phyloP scores from a whole-genome alignment of 2,329 filamentous ascomycete genomes.

The Fusarium stilboides region DNA sequence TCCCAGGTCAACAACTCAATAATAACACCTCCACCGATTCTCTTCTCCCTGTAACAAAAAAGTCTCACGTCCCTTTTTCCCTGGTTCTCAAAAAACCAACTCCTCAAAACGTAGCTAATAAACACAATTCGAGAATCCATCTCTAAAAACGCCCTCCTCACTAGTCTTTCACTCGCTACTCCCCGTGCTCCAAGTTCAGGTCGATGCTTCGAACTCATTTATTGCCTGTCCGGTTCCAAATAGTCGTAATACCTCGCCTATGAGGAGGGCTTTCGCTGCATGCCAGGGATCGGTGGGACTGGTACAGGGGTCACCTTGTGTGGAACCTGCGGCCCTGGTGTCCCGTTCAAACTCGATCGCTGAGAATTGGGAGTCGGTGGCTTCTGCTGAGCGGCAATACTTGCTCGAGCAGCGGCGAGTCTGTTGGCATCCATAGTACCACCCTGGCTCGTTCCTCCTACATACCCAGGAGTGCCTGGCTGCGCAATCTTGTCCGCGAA shows the following conservation, averaged over 20 bases:
- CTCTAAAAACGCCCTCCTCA: constrained; percentile 50
- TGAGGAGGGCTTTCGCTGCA: constrained; percentile 51
- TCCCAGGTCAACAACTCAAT: constrained; percentile 26
- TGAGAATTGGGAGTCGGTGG: constrained; percentile 56
- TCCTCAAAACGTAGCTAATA: constrained; percentile 37
- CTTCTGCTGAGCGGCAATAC: constrained; percentile 55
- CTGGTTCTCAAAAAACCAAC: constrained; percentile 37
- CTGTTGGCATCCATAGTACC: constrained; percentile 51
- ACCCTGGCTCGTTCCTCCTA: constrained; percentile 45
- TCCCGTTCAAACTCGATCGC: constrained; percentile 55
- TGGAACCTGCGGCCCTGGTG: constrained; percentile 53
- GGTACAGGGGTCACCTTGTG: constrained; percentile 63
- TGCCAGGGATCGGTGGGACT: constrained; percentile 60
- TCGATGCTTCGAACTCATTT: constrained; percentile 16
- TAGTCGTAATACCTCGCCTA: constrained; percentile 16
- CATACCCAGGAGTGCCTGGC: constrained; percentile 55
- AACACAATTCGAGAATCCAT: constrained; percentile 45
- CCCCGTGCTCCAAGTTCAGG: background rate
- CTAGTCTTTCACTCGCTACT: constrained; percentile 21
- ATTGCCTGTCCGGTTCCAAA: constrained; percentile 26
- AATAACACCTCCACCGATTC: constrained; percentile 9
- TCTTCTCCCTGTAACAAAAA: constrained; percentile 25
- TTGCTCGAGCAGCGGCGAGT: constrained; percentile 56
- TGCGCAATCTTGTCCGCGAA: constrained; percentile 65
- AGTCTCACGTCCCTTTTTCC: constrained; percentile 35